Evolutionary conservation across 2,329 filamentous ascomycete species (phyloP).

Genomic region (Verticillium dahliae): DNA sequence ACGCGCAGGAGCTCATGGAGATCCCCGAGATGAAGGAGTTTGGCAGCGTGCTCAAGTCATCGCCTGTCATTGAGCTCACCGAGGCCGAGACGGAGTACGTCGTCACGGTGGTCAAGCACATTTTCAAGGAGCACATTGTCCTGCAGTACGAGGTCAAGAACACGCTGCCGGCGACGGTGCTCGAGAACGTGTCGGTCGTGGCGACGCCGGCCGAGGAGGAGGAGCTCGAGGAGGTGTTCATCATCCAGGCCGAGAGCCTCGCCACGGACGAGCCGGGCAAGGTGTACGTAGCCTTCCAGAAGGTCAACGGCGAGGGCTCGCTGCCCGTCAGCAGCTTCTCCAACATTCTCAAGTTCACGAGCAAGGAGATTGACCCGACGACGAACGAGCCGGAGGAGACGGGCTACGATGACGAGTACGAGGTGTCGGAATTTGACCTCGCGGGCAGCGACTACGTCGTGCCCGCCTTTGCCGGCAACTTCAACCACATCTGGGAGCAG

Average conservation of each 20-base stretch:
- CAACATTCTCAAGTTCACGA: conserved; percentile 93
- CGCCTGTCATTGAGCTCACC: conserved; percentile 77
- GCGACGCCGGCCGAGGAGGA: conserved; percentile 77
- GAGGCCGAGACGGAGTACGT: conserved; percentile 98
- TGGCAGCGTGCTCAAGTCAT: conserved; percentile 88
- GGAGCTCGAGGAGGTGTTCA: conserved; percentile 84
- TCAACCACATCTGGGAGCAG: conserved; percentile 93
- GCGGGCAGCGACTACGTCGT: conserved; percentile 89
- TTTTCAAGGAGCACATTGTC: conserved; percentile 96
- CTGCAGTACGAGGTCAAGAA: conserved; percentile 98
- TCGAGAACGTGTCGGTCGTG: conserved; percentile 82
- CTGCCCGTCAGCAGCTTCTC: conserved; percentile 78
- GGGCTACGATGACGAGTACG: conserved; percentile 96
- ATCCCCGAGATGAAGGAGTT: conserved; percentile 91
- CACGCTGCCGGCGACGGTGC: conserved; percentile 81
- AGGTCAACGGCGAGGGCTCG: conserved; percentile 66
- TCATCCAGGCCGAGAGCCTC: conserved; percentile 80
- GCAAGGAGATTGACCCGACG: conserved; percentile 93
- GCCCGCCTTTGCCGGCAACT: conserved; percentile 89
- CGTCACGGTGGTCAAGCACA: conserved; percentile 87
- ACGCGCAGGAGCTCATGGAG: conserved; percentile 76
- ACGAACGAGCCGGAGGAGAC: conserved; percentile 87
- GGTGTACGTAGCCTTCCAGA: conserved; percentile 92
- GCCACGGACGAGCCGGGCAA: conserved; percentile 81
- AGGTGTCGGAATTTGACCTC: conserved; percentile 89